Percentiles rank a stretch among this genome's conserved stretches.
These are phyloP conservation scores for Erodium chrysanthum DNA, from an alignment of 441 rosid species.

Conservation along the genomic window DNA sequence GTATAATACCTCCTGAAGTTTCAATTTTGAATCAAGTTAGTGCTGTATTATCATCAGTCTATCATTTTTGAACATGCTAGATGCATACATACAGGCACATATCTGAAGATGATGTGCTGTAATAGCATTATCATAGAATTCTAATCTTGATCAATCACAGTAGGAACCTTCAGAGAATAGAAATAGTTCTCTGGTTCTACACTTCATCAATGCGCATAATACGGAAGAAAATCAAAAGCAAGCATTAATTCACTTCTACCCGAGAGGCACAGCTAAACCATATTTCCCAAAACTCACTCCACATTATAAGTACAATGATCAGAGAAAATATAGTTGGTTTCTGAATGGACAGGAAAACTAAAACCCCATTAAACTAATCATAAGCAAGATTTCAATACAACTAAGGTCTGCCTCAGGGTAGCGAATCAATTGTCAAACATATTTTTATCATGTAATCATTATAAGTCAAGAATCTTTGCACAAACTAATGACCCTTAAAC, in stretches of 20 bases:
- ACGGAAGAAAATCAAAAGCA: not conserved
- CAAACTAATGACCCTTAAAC: constrained; percentile 5
- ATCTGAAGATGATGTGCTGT: not conserved
- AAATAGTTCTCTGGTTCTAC: not conserved
- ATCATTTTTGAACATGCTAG: not conserved
- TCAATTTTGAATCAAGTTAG: constrained; percentile 15
- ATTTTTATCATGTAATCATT: not conserved
- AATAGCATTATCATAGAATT: not conserved
- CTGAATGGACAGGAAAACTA: not conserved
- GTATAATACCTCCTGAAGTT: constrained; percentile 29
- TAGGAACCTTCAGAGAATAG: not conserved
- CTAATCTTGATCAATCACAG: not conserved
- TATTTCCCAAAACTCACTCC: not conserved
- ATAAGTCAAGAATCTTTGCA: not conserved
- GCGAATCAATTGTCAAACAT: not conserved
- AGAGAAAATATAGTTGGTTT: not conserved
- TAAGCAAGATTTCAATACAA: not conserved
- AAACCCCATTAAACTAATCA: constrained; percentile 2
- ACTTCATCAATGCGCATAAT: not conserved
- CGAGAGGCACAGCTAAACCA: not conserved
- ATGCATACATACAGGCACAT: not conserved
- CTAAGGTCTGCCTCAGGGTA: not conserved
- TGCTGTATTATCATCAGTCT: not conserved
- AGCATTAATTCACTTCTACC: not conserved
- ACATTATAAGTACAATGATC: not conserved